Evolutionary conservation across 257 asterid genomes (phyloP).

Genomic region (Solanum paucissectum): DNA sequence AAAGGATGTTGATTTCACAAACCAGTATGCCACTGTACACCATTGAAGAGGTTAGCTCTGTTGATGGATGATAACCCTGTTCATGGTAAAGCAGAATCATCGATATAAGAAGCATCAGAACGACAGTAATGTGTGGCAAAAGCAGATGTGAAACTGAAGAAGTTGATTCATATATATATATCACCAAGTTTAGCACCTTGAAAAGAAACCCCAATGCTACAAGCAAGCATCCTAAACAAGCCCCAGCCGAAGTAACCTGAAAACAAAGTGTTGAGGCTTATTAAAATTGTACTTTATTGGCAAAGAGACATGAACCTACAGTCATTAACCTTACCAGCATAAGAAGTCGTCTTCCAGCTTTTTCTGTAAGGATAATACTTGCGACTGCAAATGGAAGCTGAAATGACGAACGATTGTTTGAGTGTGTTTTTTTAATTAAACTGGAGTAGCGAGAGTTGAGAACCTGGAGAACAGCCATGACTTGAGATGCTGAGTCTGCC

Average conservation of each 20-base stretch:
- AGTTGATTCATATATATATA: neutral
- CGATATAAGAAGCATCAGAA: neutral
- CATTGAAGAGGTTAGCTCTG: neutral
- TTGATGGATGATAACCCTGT: neutral
- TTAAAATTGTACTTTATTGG: neutral
- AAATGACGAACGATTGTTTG: neutral
- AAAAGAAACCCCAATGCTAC: constrained; percentile 17
- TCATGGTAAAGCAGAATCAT: neutral
- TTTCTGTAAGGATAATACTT: constrained; percentile 19
- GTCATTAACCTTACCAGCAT: constrained; percentile 11
- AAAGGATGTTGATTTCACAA: neutral
- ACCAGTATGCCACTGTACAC: constrained; percentile 9
- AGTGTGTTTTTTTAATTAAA: neutral
- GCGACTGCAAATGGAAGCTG: constrained; percentile 23
- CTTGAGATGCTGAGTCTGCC: constrained; percentile 6
- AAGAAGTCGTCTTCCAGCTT: constrained; percentile 20
- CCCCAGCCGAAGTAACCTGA: constrained; percentile 21
- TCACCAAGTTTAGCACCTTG: constrained; percentile 8
- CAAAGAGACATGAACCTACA: neutral
- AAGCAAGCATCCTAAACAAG: constrained; percentile 22
- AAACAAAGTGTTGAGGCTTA: neutral
- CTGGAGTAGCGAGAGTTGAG: neutral
- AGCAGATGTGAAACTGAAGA: neutral
- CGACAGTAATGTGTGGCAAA: neutral
- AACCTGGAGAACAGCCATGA: constrained; percentile 22